A percentile compares a stretch with the other conserved stretches of the same genome.
Evolutionary conservation across 2,329 filamentous ascomycete species (phyloP).

Genomic region (Botrytis fabae): DNA sequence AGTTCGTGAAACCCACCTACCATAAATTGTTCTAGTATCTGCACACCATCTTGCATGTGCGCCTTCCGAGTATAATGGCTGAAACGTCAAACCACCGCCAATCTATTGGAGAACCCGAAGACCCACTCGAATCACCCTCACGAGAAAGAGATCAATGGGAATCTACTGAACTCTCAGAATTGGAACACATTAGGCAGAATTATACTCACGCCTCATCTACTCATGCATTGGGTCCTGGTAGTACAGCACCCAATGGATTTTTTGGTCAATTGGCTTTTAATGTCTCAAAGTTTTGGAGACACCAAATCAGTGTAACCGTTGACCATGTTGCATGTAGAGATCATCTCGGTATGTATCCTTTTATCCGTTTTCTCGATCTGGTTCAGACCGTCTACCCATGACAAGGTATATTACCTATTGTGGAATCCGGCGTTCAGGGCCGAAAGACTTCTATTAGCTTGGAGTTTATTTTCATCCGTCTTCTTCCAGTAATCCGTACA

Average conservation of each 20-base stretch:
- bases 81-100: slow-evolving; percentile 13
- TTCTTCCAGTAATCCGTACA: not conserved
- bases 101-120: slow-evolving; percentile 23
- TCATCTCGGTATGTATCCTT: slow-evolving; percentile 52
- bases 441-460: slow-evolving; percentile 22
- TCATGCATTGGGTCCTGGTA: slow-evolving; percentile 15
- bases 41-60: slow-evolving; percentile 5
- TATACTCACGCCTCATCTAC: slow-evolving; percentile 33
- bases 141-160: slow-evolving; percentile 33
- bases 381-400: not conserved
- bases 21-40: not conserved
- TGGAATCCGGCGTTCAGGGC: slow-evolving; percentile 23
- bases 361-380: slow-evolving; percentile 25
- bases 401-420: slow-evolving; percentile 21
- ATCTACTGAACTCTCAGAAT: slow-evolving; percentile 32
- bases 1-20: not conserved
- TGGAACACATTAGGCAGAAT: slow-evolving; percentile 32
- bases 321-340: slow-evolving; percentile 53
- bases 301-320: slow-evolving; percentile 52
- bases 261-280: slow-evolving; percentile 29
- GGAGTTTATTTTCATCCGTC: slow-evolving; percentile 6
- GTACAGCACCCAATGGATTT: slow-evolving; percentile 24
- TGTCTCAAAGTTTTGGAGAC: slow-evolving; percentile 48
- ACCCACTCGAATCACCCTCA: slow-evolving; percentile 6
- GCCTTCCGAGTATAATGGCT: slow-evolving; percentile 13